These are phyloP conservation scores for Mycena albidolilacea DNA, from an alignment of 768 basidiomycete species.

Conservation along the genomic window DNA sequence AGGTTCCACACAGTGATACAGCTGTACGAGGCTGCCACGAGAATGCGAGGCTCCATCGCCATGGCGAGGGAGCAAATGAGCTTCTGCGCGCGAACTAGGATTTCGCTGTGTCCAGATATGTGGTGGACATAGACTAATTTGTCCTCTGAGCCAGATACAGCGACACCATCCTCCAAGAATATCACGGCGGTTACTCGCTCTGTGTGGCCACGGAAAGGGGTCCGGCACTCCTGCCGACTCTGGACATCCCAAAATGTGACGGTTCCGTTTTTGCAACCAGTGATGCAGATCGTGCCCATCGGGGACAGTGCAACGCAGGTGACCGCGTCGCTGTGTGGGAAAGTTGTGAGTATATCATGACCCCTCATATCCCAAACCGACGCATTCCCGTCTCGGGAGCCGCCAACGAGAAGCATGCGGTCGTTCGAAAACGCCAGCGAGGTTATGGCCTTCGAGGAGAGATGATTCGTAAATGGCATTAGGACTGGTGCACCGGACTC, in stretches of 20 bases:
- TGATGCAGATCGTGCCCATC: conserved; percentile 9
- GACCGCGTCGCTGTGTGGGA: conserved; percentile 19
- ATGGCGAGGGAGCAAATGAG: conserved; percentile 8
- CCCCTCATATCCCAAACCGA: conserved; percentile 30
- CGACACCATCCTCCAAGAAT: conserved; percentile 15
- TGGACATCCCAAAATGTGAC: conserved; percentile 35
- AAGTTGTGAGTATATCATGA: not conserved
- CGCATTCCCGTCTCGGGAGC: conserved; percentile 19
- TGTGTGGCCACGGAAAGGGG: conserved; percentile 12
- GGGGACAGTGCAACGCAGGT: conserved; percentile 38
- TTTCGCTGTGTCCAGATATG: conserved; percentile 9
- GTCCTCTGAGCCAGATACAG: conserved; percentile 30
- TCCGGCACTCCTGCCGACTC: not conserved
- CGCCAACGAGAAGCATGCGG: conserved; percentile 23
- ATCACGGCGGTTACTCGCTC: conserved; percentile 8
- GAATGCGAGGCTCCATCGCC: not conserved
- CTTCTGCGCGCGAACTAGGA: not conserved
- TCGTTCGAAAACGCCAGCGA: conserved; percentile 32
- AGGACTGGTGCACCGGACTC: conserved; percentile 8
- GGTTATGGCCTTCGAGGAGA: conserved; percentile 7
- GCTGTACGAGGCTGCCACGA: conserved; percentile 20
- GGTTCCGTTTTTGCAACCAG: conserved; percentile 20
- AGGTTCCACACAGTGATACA: conserved; percentile 21
- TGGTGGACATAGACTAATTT: conserved; percentile 7
- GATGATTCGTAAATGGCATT: conserved; percentile 3